Percentiles rank a stretch among this genome's conserved stretches.
These are phyloP conservation scores for Daedaleopsis sinensis DNA, from an alignment of 768 basidiomycete genomes.

Conservation along the genomic window DNA sequence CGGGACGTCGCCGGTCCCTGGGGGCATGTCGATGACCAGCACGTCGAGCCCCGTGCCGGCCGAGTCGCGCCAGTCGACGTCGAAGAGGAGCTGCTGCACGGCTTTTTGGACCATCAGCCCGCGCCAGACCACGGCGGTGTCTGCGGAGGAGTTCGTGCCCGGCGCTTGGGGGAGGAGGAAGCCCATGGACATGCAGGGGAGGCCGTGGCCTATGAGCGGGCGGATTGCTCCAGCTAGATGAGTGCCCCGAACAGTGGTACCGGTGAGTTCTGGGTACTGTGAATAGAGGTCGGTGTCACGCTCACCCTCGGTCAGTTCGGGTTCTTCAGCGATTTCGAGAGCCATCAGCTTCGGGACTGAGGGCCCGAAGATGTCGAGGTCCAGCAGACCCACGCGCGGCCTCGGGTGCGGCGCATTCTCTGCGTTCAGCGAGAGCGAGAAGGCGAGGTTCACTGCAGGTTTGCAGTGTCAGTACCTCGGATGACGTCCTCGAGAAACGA, in stretches of 20 bases:
- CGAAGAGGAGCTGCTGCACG: constrained; percentile 93
- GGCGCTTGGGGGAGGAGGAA: constrained; percentile 74
- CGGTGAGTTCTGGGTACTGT: no score
- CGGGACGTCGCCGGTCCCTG: constrained; percentile 95
- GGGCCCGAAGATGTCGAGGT: constrained; percentile 96
- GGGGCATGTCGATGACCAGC: constrained; percentile 94
- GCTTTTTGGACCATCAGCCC: constrained; percentile 99
- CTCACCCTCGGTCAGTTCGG: constrained; percentile 71
- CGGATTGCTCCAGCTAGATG: constrained; percentile 71
- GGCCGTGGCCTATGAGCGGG: constrained; percentile 84
- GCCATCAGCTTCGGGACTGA: constrained; percentile 94
- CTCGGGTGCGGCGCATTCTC: constrained; percentile 33
- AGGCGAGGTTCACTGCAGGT: constrained; percentile 75
- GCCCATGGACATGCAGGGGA: constrained; percentile 97
- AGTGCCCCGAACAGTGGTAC: no score
- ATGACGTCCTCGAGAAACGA: not conserved
- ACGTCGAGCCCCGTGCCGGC: constrained; percentile 68
- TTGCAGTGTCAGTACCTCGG: not conserved
- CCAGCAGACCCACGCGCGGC: constrained; percentile 82
- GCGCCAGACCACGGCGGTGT: constrained; percentile 91
- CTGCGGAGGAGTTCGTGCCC: constrained; percentile 54
- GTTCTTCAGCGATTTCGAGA: constrained; percentile 76
- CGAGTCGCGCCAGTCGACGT: constrained; percentile 82
- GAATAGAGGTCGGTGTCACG: constrained; percentile 3
- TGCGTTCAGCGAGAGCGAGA: constrained; percentile 59